phyloP scores from a whole-genome alignment of 495 filamentous ascomycete species.

The Podospora appendiculata region DNA sequence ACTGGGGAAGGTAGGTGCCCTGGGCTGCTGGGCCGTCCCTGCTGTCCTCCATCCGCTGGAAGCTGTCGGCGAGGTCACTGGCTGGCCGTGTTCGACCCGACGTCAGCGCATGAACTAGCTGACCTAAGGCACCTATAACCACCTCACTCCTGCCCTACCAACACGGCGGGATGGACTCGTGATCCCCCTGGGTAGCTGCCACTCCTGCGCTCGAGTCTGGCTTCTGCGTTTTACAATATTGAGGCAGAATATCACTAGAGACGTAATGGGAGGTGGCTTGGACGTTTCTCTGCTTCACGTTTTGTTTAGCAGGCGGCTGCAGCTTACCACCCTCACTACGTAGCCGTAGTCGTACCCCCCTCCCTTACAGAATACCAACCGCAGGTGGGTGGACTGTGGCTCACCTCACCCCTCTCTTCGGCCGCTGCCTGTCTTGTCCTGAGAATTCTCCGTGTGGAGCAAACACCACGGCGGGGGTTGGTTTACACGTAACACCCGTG shows the following conservation, averaged over 20 bases:
- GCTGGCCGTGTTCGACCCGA: conserved; percentile 12
- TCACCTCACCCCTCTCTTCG: too few relatives aligned
- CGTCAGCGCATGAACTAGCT: conserved; percentile 36
- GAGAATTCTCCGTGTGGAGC: too few relatives aligned
- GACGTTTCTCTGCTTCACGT: conserved; percentile 3
- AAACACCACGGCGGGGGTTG: too few relatives aligned
- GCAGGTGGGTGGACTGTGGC: too few relatives aligned
- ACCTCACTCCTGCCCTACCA: not conserved
- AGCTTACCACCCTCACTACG: not conserved
- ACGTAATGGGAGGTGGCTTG: conserved; percentile 15
- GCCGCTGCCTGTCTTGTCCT: too few relatives aligned
- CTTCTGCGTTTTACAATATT: not conserved
- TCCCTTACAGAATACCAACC: too few relatives aligned
- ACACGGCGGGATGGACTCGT: conserved; percentile 3
- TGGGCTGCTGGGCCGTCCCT: not conserved
- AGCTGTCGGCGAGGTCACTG: too few relatives aligned
- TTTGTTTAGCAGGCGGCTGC: not conserved
- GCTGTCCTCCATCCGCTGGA: not conserved
- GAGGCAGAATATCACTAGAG: not conserved
- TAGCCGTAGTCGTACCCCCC: too few relatives aligned
- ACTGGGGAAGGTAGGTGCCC: not conserved
- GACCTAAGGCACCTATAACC: not conserved
- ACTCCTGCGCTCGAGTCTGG: not conserved
- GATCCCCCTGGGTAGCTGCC: conserved; percentile 5
- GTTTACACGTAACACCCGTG: too few relatives aligned